These are phyloP conservation scores for Salvia sclarea DNA, from an alignment of 305 asterid species.

Conservation along the genomic window DNA sequence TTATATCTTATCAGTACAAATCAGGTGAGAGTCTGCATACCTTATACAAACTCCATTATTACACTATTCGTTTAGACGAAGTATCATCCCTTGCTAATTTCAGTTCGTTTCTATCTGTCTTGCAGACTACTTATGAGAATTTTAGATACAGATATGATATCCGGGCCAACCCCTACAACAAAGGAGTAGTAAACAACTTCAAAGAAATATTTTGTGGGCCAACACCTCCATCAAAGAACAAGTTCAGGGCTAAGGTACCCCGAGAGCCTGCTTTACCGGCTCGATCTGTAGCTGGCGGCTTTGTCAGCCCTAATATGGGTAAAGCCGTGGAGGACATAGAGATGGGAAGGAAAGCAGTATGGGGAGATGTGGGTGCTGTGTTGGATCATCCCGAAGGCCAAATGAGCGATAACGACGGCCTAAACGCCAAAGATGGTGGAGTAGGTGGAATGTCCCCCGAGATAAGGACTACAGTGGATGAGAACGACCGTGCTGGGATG, in stretches of 20 bases:
- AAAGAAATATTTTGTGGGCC: conserved; percentile 65
- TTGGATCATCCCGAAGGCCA: conserved; percentile 63
- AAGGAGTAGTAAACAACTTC: conserved; percentile 74
- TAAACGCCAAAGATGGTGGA: conserved; percentile 51
- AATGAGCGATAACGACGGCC: conserved; percentile 57
- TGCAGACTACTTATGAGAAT: conserved; percentile 96
- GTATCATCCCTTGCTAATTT: not conserved
- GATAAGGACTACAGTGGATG: conserved; percentile 78
- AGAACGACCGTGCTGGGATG: conserved; percentile 75
- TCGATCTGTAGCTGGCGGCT: conserved; percentile 73
- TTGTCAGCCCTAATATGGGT: conserved; percentile 88
- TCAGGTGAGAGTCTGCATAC: conserved; percentile 53
- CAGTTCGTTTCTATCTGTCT: conserved; percentile 15
- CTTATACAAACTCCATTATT: not conserved
- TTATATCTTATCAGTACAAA: conserved; percentile 86
- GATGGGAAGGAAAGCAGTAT: conserved; percentile 91
- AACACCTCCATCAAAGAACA: conserved; percentile 74
- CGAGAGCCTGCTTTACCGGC: conserved; percentile 54
- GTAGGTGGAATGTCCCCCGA: conserved; percentile 66
- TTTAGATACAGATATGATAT: conserved; percentile 90
- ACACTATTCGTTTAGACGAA: not conserved
- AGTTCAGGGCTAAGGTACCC: conserved; percentile 70
- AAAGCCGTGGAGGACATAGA: conserved; percentile 79
- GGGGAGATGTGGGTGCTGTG: conserved; percentile 75
- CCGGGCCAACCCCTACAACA: conserved; percentile 84